Conservation (phyloP, 1,284 basidiomycete genomes). For the Ustilago xerochloae region DNA sequence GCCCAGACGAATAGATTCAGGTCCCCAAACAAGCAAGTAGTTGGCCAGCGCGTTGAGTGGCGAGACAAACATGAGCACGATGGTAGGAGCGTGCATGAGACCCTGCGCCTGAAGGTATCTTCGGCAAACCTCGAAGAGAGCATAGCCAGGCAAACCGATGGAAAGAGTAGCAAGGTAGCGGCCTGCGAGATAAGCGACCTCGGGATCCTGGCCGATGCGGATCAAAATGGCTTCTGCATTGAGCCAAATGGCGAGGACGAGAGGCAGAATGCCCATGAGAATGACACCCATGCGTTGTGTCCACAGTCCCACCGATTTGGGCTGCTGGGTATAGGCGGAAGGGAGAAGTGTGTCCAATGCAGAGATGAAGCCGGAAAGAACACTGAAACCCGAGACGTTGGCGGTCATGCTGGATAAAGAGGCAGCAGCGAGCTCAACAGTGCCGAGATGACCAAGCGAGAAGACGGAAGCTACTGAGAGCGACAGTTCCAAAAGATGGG, state of each 20-base stretch:
- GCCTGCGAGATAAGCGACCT: constrained; percentile 82
- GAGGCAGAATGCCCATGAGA: constrained; percentile 66
- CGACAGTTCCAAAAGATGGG: constrained; percentile 63
- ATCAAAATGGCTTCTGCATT: constrained; percentile 83
- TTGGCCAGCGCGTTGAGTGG: constrained; percentile 87
- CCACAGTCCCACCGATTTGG: constrained; percentile 88
- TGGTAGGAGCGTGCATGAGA: constrained; percentile 85
- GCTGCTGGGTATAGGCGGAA: constrained; percentile 87
- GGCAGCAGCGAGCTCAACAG: constrained; percentile 62
- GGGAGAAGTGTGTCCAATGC: constrained; percentile 89
- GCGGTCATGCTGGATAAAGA: constrained; percentile 65
- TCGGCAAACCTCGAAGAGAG: constrained; percentile 68
- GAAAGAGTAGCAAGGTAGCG: constrained; percentile 79
- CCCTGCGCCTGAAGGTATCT: constrained; percentile 71
- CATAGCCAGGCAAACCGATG: constrained; percentile 88
- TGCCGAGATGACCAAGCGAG: constrained; percentile 65
- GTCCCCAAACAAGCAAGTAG: constrained; percentile 77
- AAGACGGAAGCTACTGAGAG: constrained; percentile 64
- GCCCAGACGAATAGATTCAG: constrained; percentile 74
- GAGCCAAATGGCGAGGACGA: constrained; percentile 74
- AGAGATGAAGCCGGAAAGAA: constrained; percentile 77
- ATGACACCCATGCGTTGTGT: constrained; percentile 81
- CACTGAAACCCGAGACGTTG: constrained; percentile 64
- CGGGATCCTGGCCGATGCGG: constrained; percentile 82
- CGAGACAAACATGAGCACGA: constrained; percentile 83